Percentiles rank a stretch among this genome's conserved stretches.
Conservation (phyloP, 331 rosid genomes). For the Phaseolus coccineus region DNA sequence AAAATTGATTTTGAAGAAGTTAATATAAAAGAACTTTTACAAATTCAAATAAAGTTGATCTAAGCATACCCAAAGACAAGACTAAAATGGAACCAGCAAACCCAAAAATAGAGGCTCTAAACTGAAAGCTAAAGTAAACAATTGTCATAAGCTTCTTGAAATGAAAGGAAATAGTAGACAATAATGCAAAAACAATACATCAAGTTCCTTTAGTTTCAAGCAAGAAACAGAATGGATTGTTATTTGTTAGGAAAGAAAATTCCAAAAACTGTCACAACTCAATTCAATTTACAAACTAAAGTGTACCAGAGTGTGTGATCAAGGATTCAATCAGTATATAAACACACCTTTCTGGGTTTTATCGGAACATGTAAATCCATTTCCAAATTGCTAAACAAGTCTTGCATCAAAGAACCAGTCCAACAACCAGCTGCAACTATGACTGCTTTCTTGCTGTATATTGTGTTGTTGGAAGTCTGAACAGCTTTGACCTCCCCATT, state of each 20-base stretch:
- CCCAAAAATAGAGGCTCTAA: neutral
- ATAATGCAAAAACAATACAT: slow-evolving; percentile 5
- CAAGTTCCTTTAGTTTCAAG: neutral
- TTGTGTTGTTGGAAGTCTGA: slow-evolving; percentile 63
- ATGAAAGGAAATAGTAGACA: neutral
- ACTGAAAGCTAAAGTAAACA: neutral
- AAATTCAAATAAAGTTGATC: no score
- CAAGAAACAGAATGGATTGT: neutral
- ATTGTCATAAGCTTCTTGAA: neutral
- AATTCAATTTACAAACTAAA: neutral
- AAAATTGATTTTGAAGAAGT: no score
- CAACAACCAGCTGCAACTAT: slow-evolving; percentile 93
- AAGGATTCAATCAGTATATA: neutral
- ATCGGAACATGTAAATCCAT: slow-evolving; percentile 71
- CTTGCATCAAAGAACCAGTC: slow-evolving; percentile 85
- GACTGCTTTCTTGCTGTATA: slow-evolving; percentile 73
- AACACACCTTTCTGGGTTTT: slow-evolving; percentile 80
- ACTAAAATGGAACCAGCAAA: neutral
- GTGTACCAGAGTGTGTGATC: slow-evolving; percentile 13
- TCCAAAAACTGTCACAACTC: neutral
- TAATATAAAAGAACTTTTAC: neutral
- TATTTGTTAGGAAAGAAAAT: neutral
- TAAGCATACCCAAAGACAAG: no score
- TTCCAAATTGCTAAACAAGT: slow-evolving; percentile 65
- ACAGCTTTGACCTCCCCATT: slow-evolving; percentile 62